These are phyloP conservation scores for Leccinum variicolor DNA, from an alignment of 768 basidiomycete genomes.

Conservation along the genomic window DNA sequence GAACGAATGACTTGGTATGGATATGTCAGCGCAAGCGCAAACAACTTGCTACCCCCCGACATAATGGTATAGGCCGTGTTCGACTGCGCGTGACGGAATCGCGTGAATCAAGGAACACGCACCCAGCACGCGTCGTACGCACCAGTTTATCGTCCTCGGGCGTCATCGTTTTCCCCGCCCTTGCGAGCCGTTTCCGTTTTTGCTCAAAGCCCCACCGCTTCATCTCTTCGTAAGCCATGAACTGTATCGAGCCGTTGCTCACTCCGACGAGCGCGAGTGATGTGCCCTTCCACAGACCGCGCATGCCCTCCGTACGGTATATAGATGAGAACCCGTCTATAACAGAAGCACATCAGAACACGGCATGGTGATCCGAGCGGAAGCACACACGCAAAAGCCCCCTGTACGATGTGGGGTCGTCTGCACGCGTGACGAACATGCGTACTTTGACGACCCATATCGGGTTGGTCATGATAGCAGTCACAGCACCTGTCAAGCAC, in stretches of 20 bases:
- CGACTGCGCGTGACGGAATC: conserved; percentile 47
- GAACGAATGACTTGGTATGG: conserved; percentile 98
- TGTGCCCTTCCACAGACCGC: conserved; percentile 86
- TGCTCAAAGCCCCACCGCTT: conserved; percentile 85
- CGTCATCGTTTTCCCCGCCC: conserved; percentile 61
- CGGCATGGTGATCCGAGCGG: not conserved
- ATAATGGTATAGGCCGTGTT: conserved; percentile 90
- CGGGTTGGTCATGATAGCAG: conserved; percentile 93
- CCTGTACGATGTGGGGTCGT: conserved; percentile 71
- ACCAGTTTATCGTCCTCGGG: conserved; percentile 85
- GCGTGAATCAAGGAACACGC: not conserved
- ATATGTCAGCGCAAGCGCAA: conserved; percentile 82
- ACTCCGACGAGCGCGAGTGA: conserved; percentile 88
- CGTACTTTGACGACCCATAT: conserved; percentile 98
- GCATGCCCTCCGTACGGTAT: conserved; percentile 65
- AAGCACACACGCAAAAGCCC: conserved; percentile 62
- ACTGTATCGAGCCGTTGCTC: conserved; percentile 92
- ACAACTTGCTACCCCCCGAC: conserved; percentile 87
- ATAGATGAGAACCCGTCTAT: conserved; percentile 74
- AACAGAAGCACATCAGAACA: not conserved
- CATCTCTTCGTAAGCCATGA: conserved; percentile 95
- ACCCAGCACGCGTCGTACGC: conserved; percentile 25
- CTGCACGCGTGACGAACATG: conserved; percentile 81
- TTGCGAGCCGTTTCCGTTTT: conserved; percentile 61
- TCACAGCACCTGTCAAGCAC: conserved; percentile 69